Conservation (phyloP, 139 green algal genomes). For the Ettlia oleoabundans region DNA sequence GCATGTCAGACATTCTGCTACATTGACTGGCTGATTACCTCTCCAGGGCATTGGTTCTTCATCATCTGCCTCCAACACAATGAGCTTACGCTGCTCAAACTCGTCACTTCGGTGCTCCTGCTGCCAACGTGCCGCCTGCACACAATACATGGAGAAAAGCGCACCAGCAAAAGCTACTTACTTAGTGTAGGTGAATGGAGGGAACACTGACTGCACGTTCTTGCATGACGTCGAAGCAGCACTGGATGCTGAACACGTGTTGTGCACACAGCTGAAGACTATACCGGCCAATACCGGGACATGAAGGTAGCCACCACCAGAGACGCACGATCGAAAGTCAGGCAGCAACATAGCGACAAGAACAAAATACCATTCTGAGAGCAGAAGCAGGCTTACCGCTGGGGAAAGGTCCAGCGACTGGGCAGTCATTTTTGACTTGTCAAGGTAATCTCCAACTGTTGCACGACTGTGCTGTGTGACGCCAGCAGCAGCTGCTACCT, state of each 20-base stretch:
- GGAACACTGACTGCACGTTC: too few species aligned
- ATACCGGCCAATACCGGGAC: too few species aligned
- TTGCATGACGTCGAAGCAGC: not conserved
- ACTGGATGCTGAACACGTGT: not conserved
- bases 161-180: too few species aligned
- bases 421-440: conserved; percentile 68
- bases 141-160: not conserved
- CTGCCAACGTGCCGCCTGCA: conserved; percentile 41
- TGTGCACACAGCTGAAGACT: not conserved
- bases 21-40: too few species aligned
- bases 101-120: conserved; percentile 38
- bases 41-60: conserved; percentile 31
- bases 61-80: conserved; percentile 51
- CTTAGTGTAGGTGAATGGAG: too few species aligned
- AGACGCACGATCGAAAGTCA: too few species aligned
- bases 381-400: conserved; percentile 16
- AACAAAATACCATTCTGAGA: too few species aligned
- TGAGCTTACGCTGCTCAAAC: conserved; percentile 32
- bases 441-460: conserved; percentile 51
- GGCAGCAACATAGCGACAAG: too few species aligned
- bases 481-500: not conserved
- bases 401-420: conserved; percentile 84
- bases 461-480: not conserved
- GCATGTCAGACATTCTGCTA: not conserved
- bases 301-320: too few species aligned